A percentile compares a stretch with the other conserved stretches of the same genome.
Evolutionary conservation across 345 rosid species (phyloP).

Genomic region (Eucalyptus paniculata): DNA sequence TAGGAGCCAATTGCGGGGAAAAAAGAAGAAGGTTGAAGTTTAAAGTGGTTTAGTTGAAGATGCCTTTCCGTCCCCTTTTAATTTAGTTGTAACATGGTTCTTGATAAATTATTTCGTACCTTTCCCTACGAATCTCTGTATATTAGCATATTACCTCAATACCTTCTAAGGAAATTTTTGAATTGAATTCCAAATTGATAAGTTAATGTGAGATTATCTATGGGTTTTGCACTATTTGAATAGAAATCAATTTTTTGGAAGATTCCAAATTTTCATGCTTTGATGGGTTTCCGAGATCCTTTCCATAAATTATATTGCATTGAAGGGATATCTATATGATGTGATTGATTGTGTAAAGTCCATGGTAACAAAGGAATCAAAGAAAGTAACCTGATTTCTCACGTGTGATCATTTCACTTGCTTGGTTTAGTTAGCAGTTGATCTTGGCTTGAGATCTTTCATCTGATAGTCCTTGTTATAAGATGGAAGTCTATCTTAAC

Average conservation of each 20-base stretch:
- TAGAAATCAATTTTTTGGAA: background rate
- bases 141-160: fast-evolving
- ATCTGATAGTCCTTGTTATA: fast-evolving
- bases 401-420: background rate
- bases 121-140: background rate
- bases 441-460: background rate
- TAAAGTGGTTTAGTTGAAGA: background rate
- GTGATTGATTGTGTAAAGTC: background rate
- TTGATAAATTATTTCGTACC: background rate
- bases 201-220: background rate
- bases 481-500: background rate
- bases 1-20: background rate
- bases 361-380: fast-evolving
- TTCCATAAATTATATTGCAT: fast-evolving
- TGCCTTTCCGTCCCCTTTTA: background rate
- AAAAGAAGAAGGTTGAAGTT: too few species aligned
- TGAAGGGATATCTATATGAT: too few species aligned
- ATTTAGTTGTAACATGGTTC: background rate
- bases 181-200: background rate
- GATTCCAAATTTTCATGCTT: background rate
- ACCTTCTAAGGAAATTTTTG: background rate
- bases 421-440: too few species aligned
- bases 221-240: background rate
- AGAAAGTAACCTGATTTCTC: background rate
- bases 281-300: background rate